Evolutionary conservation across 306 rosid genomes (phyloP).

Genomic region (Cajanus cajan): DNA sequence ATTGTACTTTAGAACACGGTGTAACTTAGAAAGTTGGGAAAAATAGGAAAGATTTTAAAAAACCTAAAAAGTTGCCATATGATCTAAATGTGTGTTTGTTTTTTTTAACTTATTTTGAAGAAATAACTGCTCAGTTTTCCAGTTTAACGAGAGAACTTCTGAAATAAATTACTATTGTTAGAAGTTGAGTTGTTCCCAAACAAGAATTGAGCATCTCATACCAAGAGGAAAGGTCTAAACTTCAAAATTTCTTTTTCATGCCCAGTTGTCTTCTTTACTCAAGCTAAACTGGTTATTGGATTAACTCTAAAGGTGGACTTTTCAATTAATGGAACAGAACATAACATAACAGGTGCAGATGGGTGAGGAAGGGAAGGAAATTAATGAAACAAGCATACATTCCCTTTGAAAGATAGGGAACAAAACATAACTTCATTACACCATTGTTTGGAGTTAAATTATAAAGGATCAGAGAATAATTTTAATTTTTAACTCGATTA

Average conservation of each 20-base stretch:
- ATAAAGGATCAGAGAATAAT: background rate
- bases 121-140: too few species aligned
- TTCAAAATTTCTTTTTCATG: too few species aligned
- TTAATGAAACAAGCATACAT: background rate
- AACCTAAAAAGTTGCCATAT: background rate
- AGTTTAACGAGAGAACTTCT: too few species aligned
- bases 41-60: background rate
- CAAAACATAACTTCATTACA: background rate
- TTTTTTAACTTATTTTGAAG: background rate
- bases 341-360: background rate
- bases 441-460: background rate
- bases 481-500: background rate
- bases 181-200: too few species aligned
- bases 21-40: slow-evolving; percentile 1
- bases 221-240: too few species aligned
- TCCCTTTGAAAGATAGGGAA: background rate
- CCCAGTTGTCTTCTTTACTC: too few species aligned
- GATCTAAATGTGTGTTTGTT: background rate
- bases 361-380: background rate
- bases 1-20: background rate
- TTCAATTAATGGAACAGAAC: too few species aligned
- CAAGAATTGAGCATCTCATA: too few species aligned
- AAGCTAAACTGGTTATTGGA: too few species aligned
- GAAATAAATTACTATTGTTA: too few species aligned
- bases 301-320: too few species aligned